A percentile compares a stretch with the other conserved stretches of the same genome.
Evolutionary conservation across 768 basidiomycete species (phyloP).

Genomic region (Tulasnella sp.): DNA sequence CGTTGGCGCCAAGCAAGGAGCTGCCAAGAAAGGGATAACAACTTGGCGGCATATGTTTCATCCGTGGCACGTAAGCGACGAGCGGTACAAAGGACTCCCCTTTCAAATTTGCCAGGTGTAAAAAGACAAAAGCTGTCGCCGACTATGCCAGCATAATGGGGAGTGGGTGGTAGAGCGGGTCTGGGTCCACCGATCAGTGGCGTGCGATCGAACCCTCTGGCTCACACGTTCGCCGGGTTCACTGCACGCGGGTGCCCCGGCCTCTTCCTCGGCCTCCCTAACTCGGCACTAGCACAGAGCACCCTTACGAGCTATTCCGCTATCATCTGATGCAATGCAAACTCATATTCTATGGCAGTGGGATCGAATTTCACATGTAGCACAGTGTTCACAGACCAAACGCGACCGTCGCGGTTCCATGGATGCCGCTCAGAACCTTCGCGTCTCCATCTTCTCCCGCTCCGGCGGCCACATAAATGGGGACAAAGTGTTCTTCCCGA

Average conservation of each 20-base stretch:
- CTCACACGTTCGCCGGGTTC: neutral
- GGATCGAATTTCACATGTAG: neutral
- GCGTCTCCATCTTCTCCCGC: slow-evolving; percentile 58
- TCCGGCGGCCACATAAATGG: slow-evolving; percentile 70
- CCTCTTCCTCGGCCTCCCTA: neutral
- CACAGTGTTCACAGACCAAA: slow-evolving; percentile 48
- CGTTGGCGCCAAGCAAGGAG: neutral
- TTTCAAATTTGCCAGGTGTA: neutral
- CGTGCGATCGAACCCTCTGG: neutral
- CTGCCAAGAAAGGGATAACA: neutral
- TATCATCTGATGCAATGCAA: neutral
- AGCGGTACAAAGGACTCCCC: neutral
- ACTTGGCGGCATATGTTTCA: neutral
- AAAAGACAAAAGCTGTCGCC: neutral
- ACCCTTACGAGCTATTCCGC: neutral
- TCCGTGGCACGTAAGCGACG: neutral
- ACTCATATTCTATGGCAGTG: neutral
- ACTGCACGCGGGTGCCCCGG: neutral
- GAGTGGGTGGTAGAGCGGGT: neutral
- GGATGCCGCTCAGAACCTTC: slow-evolving; percentile 48
- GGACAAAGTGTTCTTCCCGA: slow-evolving; percentile 75
- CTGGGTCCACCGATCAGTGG: neutral
- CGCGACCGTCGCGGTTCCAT: slow-evolving; percentile 61
- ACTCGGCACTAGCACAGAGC: neutral
- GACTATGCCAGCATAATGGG: too few relatives aligned